Conservation (phyloP, 108 stramenopile genomes). For the Fistulifera solaris region DNA sequence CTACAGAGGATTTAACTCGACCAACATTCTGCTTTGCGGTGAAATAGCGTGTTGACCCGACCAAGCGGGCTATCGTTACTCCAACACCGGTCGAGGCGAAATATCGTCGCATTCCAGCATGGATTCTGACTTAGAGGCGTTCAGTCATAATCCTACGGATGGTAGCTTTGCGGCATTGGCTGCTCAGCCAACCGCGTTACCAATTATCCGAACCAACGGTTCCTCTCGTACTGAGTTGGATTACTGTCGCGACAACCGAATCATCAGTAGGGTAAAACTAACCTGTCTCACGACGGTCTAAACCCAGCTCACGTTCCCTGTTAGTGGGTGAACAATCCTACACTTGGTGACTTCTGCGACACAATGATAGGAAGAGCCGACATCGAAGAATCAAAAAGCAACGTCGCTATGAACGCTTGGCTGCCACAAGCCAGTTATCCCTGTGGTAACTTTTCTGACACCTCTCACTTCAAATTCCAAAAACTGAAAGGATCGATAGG, state of each 20-base stretch:
- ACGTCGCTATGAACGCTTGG: conserved; percentile 82
- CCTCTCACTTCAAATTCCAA: conserved; percentile 93
- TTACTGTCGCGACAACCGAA: conserved; percentile 87
- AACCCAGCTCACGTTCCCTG: conserved; percentile 95
- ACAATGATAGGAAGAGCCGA: conserved; percentile 95
- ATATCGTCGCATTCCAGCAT: conserved; percentile 84
- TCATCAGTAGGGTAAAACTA: conserved; percentile 93
- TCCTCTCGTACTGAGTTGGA: conserved; percentile 98
- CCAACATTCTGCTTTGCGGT: conserved; percentile 75
- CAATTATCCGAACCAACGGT: conserved; percentile 96
- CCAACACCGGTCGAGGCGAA: conserved; percentile 70
- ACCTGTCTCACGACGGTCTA: conserved; percentile 98
- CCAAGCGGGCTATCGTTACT: conserved; percentile 49
- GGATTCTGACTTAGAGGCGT: conserved; percentile 95
- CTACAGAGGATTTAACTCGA: conserved; percentile 93
- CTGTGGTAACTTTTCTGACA: conserved; percentile 99
- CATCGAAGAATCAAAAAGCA: conserved; percentile 93
- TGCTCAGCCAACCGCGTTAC: conserved; percentile 87
- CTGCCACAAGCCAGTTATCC: conserved; percentile 97
- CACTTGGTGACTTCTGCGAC: conserved; percentile 95
- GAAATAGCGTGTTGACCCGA: conserved; percentile 54
- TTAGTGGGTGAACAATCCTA: conserved; percentile 97
- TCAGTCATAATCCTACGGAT: conserved; percentile 92
- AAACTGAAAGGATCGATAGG: conserved; percentile 95
- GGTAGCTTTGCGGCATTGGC: conserved; percentile 91